Conservation (phyloP, 2,329 filamentous ascomycete species). For the Corinectria fuckeliana region DNA sequence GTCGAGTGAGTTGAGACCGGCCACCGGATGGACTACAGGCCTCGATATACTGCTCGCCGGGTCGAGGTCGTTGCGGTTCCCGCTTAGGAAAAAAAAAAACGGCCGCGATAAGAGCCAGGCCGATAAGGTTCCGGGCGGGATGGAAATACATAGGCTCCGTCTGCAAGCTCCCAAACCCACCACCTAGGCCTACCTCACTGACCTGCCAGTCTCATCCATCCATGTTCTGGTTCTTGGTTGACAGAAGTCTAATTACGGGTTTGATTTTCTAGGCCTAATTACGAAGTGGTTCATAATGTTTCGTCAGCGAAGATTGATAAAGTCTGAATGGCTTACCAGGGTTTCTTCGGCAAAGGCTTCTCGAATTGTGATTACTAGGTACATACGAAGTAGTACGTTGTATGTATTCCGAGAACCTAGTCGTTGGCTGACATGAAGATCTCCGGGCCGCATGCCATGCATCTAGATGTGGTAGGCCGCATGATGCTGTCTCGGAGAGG, state of each 20-base stretch:
- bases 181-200: neutral
- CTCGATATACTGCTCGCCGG: conserved; percentile 19
- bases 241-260: neutral
- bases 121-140: conserved; percentile 37
- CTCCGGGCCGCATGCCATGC: neutral
- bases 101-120: conserved; percentile 25
- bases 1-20: conserved; percentile 4
- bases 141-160: conserved; percentile 35
- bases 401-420: too few relatives aligned
- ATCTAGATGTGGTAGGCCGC: conserved; percentile 4
- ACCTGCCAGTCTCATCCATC: neutral
- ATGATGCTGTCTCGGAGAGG: conserved; percentile 2
- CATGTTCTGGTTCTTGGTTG: neutral
- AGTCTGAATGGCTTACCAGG: neutral
- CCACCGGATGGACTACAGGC: conserved; percentile 11
- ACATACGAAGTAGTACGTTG: too few relatives aligned
- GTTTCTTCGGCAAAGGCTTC: conserved; percentile 10
- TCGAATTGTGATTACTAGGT: too few relatives aligned
- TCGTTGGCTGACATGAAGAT: conserved; percentile 2
- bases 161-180: neutral
- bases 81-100: conserved; percentile 29
- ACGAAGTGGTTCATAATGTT: too few relatives aligned
- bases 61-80: conserved; percentile 19
- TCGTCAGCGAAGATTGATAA: too few relatives aligned
- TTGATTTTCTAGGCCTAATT: neutral